phyloP scores from a whole-genome alignment of 495 filamentous ascomycete species.

The Hyphodiscus hymeniophilus region DNA sequence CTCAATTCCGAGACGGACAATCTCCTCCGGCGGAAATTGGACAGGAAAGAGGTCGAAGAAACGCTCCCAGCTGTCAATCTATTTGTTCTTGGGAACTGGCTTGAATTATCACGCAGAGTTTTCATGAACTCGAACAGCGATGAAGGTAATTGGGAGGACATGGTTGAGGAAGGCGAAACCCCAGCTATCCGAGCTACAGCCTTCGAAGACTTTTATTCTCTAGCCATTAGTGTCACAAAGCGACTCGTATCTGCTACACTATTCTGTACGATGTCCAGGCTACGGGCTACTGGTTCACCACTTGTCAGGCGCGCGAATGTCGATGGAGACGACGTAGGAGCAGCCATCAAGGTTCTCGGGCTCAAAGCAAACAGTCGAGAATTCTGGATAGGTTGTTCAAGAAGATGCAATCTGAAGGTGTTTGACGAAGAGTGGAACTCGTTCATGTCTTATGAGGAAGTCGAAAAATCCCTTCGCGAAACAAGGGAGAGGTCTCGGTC shows the following conservation, averaged over 20 bases:
- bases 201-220: constrained; percentile 63
- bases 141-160: constrained; percentile 58
- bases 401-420: constrained; percentile 52
- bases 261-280: constrained; percentile 54
- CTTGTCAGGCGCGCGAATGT: constrained; percentile 33
- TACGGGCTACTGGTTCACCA: constrained; percentile 35
- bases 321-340: constrained; percentile 51
- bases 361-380: constrained; percentile 34
- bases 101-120: constrained; percentile 52
- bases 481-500: constrained; percentile 3
- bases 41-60: constrained; percentile 25
- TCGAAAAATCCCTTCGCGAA: constrained; percentile 5
- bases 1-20: constrained; percentile 38
- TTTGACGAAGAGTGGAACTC: constrained; percentile 22
- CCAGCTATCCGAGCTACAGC: constrained; percentile 62
- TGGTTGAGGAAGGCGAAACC: constrained; percentile 37
- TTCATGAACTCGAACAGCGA: constrained; percentile 70
- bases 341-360: constrained; percentile 51
- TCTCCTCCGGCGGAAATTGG: constrained; percentile 27
- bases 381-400: constrained; percentile 53
- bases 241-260: constrained; percentile 59
- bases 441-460: constrained; percentile 15
- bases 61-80: constrained; percentile 45
- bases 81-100: constrained; percentile 51
- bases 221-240: constrained; percentile 56